These are phyloP conservation scores for Sanghuangporus sanghuang DNA, from an alignment of 1,284 basidiomycete species.

Conservation along the genomic window DNA sequence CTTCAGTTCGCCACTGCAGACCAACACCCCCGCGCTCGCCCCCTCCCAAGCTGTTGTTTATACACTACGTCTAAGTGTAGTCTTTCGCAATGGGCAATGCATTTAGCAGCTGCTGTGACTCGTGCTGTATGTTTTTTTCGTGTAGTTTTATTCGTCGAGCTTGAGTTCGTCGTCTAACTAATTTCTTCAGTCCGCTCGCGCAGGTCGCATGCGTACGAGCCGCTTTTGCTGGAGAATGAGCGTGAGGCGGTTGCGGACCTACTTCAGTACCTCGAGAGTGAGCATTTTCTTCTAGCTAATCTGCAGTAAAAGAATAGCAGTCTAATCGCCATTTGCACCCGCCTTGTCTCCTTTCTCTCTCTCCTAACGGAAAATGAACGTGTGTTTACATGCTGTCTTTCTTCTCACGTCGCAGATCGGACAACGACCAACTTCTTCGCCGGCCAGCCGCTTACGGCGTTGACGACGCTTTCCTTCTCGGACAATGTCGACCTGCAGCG, in stretches of 20 bases:
- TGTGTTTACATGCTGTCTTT: neutral
- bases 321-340: neutral
- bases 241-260: constrained; percentile 98
- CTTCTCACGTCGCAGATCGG: constrained; percentile 58
- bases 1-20: constrained; percentile 15
- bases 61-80: constrained; percentile 10
- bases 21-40: constrained; percentile 13
- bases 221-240: constrained; percentile 94
- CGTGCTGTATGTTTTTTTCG: constrained; percentile 53
- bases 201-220: constrained; percentile 86
- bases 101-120: constrained; percentile 71
- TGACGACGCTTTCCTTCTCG: constrained; percentile 97
- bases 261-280: constrained; percentile 96
- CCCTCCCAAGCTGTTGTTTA: constrained; percentile 20
- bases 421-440: constrained; percentile 95
- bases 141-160: constrained; percentile 6
- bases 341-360: neutral
- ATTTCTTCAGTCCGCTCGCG: constrained; percentile 57
- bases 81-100: constrained; percentile 38
- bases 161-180: neutral
- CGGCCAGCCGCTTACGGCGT: constrained; percentile 86
- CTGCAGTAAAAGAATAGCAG: neutral
- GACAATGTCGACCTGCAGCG: constrained; percentile 99
- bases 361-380: neutral
- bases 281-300: constrained; percentile 27